Conservation (phyloP, 2,329 filamentous ascomycete species). For the Colletotrichum gloeosporioides region DNA sequence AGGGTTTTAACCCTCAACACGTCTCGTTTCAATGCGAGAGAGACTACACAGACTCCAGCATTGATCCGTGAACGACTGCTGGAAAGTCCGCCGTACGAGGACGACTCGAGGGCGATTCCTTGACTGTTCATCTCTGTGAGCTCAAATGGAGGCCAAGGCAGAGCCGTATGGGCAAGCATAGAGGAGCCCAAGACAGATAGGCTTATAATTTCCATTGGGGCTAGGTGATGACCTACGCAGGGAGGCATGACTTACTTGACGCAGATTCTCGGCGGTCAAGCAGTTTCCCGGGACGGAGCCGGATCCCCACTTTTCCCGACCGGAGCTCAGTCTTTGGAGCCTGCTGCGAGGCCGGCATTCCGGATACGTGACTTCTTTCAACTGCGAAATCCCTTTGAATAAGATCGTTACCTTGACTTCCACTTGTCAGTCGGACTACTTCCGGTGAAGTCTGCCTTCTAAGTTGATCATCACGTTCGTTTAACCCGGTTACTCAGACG, state of each 20-base stretch:
- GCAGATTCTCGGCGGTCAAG: neutral
- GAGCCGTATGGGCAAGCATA: too few species aligned
- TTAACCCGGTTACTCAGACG: neutral
- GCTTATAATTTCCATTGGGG: too few species aligned
- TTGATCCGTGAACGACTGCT: too few species aligned
- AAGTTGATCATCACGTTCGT: neutral
- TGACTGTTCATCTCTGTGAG: too few species aligned
- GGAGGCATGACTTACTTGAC: neutral
- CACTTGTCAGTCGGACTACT: fast-evolving
- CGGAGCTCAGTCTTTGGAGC: too few species aligned
- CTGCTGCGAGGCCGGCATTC: neutral
- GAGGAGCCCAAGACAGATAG: too few species aligned
- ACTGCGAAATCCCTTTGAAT: neutral
- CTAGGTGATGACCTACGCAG: too few species aligned
- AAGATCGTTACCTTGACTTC: fast-evolving
- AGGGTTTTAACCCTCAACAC: too few species aligned
- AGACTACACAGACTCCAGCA: fast-evolving
- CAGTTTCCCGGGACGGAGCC: neutral
- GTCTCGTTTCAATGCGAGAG: fast-evolving
- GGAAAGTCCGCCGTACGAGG: too few species aligned
- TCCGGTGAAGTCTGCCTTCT: neutral
- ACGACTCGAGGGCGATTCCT: too few species aligned
- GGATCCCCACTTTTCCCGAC: neutral
- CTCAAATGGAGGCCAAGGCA: too few species aligned
- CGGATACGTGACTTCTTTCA: neutral